Conservation (phyloP, 305 asterid genomes). For the Fraxinus nigra region DNA sequence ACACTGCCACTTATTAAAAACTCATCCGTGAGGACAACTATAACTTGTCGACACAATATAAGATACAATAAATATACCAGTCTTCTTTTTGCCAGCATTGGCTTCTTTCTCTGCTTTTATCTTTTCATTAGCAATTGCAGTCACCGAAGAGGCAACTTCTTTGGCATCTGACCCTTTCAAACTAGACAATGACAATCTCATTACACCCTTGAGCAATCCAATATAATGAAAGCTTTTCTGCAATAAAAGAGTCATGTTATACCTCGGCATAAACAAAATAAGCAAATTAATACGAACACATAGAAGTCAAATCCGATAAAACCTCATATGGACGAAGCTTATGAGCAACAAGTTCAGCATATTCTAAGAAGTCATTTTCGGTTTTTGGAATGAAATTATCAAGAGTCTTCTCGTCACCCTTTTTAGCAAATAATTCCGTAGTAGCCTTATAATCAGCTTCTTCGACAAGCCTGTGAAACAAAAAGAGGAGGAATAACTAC, state of each 20-base stretch:
- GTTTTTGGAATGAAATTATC: constrained; percentile 81
- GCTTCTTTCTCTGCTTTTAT: constrained; percentile 92
- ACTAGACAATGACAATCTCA: constrained; percentile 72
- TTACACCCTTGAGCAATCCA: constrained; percentile 72
- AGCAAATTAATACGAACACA: neutral
- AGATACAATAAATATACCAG: constrained; percentile 36
- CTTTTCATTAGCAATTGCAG: constrained; percentile 95
- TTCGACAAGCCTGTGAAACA: constrained; percentile 71
- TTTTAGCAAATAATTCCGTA: constrained; percentile 72
- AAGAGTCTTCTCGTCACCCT: constrained; percentile 67
- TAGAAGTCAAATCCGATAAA: constrained; percentile 16
- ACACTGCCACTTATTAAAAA: constrained; percentile 1
- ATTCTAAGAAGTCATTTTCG: constrained; percentile 75
- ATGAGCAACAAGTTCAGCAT: constrained; percentile 76
- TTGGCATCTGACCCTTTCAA: constrained; percentile 89
- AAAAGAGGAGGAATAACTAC: neutral
- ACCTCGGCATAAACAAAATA: neutral
- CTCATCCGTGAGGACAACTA: neutral
- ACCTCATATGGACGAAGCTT: constrained; percentile 85
- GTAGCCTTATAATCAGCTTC: constrained; percentile 93
- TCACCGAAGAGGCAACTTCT: constrained; percentile 81
- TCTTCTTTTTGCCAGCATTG: constrained; percentile 77
- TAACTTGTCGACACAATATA: neutral
- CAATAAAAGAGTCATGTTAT: constrained; percentile 15
- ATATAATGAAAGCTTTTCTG: constrained; percentile 95